Evolutionary conservation across 75 land plant species (phyloP).

Genomic region (Gnetum montanum): DNA sequence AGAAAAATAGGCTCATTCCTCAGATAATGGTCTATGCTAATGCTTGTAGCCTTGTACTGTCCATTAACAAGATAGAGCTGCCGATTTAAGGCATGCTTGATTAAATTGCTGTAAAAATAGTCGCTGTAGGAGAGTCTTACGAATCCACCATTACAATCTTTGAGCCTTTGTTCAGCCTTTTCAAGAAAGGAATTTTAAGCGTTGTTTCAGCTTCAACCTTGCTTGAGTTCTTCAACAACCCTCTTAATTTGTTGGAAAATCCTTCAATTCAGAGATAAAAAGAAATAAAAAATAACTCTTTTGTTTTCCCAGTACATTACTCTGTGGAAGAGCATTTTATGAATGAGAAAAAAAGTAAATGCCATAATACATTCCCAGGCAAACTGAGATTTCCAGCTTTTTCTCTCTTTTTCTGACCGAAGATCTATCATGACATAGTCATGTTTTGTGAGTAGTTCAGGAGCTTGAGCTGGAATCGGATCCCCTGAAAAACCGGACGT

Average conservation of each 20-base stretch:
- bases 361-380: slow-evolving; percentile 73
- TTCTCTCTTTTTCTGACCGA: slow-evolving; percentile 88
- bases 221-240: slow-evolving; percentile 63
- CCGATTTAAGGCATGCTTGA: too few species aligned
- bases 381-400: slow-evolving; percentile 83
- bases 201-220: slow-evolving; percentile 91
- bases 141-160: slow-evolving; percentile 87
- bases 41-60: too few species aligned
- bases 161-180: slow-evolving; percentile 70
- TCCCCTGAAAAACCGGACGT: slow-evolving; percentile 40
- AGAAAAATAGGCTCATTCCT: too few species aligned
- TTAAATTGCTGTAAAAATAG: too few species aligned
- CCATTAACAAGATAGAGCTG: too few species aligned
- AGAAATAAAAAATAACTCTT: too few species aligned
- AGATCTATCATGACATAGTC: slow-evolving; percentile 73
- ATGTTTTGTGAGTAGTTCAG: slow-evolving; percentile 52
- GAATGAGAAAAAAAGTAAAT: too few species aligned
- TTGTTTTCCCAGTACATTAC: too few species aligned
- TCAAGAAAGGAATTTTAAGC: slow-evolving; percentile 83
- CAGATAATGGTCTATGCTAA: too few species aligned
- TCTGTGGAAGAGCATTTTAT: too few species aligned
- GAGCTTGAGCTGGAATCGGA: slow-evolving; percentile 81
- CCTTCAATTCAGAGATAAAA: slow-evolving; percentile 88
- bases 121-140: slow-evolving; percentile 32
- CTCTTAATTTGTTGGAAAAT: slow-evolving; percentile 68